phyloP scores from a whole-genome alignment of 495 filamentous ascomycete genomes.

The Pyronema domesticum region DNA sequence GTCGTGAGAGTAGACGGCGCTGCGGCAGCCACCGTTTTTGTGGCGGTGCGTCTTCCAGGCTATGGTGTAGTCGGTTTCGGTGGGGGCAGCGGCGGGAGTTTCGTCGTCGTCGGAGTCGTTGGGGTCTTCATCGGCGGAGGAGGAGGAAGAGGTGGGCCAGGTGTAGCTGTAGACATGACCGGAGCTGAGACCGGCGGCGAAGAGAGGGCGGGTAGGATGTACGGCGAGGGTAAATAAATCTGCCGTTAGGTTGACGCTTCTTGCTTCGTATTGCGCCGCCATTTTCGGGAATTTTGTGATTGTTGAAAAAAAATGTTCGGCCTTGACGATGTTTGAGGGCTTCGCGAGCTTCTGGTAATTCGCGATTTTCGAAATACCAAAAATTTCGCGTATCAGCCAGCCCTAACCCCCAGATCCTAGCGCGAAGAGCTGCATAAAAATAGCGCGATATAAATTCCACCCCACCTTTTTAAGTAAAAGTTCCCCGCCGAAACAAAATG shows the following conservation, averaged over 20 bases:
- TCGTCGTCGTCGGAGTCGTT: slow-evolving; percentile 32
- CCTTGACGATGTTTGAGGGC: too few species aligned
- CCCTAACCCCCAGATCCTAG: too few species aligned
- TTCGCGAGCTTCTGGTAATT: too few species aligned
- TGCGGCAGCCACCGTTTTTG: slow-evolving; percentile 68
- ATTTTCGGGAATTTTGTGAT: background rate
- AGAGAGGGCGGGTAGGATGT: slow-evolving; percentile 63
- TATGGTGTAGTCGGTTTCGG: background rate
- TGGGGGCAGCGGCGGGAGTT: background rate
- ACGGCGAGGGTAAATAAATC: slow-evolving; percentile 81
- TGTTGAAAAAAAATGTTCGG: background rate
- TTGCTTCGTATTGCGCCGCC: slow-evolving; percentile 9
- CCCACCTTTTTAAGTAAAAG: slow-evolving; percentile 1
- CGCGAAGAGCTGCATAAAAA: background rate
- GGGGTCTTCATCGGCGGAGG: slow-evolving; percentile 5
- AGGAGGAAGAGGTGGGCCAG: slow-evolving; percentile 48
- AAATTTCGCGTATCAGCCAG: too few species aligned
- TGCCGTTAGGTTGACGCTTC: slow-evolving; percentile 47
- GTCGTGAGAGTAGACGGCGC: slow-evolving; percentile 57
- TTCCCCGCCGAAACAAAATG: background rate
- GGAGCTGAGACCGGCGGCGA: slow-evolving; percentile 66
- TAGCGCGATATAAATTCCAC: background rate
- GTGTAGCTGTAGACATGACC: slow-evolving; percentile 79
- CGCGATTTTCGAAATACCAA: too few species aligned
- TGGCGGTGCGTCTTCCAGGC: slow-evolving; percentile 72